Base-by-base conservation (phyloP, 2,329 filamentous ascomycete genomes). In the Pezicula neosporulosa region DNA sequence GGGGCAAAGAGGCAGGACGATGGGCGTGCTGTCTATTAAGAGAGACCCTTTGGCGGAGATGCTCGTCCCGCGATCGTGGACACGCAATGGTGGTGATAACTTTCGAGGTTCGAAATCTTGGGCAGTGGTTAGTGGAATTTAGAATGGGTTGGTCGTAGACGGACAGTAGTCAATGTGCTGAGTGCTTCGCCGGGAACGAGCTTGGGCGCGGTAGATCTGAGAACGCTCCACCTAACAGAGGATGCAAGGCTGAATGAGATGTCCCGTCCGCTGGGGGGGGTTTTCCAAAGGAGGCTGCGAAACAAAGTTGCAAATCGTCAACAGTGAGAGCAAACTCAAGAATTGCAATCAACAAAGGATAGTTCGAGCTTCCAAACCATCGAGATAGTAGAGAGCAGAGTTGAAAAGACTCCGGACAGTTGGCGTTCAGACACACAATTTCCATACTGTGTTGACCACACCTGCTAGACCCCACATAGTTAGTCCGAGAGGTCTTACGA, bases 31-130 rank as follows among this genome's bases (percentile, higher is more conserved):
- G 37, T 21, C 37, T 39, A 16, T 39, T 21, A 37, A 16, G 37
- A 16, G 37, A 39, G 10, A 15, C n/a, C 30, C 30, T 33, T 33
- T 33, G 10, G 10, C 30, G 9, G 30, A 33, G 30, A 33, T 33
- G 30, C 42, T 44, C 42, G 42, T 44, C 42, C 42, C 42, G 42
- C 42, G 42, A 44, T 44, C 42, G 42, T 44, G 42, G 27, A 44
- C 42, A 44, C 42, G 27, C 42, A 44, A 28, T 44, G 42, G 42
- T 44, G 42, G 42, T 44, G 42, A 27, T 44, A 12, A 15, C 27
- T 24, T 18, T 42, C 30, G 30, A 33, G 30, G 30, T 33, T 24
- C 30, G 30, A 33, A 33, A 33, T 33, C 9, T 18, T 42, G 39
- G 24, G 39, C 16, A 42, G 39, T 33, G 9, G 30, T 33, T n/a